Percentiles rank a stretch among this genome's conserved stretches.
These are phyloP conservation scores for Monilinia aucupariae DNA, from an alignment of 2,329 filamentous ascomycete species.

Conservation along the genomic window DNA sequence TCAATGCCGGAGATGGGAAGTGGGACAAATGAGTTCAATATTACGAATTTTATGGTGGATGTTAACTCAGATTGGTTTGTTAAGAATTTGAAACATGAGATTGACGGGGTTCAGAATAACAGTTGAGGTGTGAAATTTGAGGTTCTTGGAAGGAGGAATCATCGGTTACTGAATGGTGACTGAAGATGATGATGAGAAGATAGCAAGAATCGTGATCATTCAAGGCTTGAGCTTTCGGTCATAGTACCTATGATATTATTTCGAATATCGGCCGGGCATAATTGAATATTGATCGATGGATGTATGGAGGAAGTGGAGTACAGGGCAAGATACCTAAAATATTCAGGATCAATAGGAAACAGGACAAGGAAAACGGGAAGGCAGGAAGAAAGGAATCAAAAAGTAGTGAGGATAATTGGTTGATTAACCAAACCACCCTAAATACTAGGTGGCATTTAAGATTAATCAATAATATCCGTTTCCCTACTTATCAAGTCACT, in stretches of 20 bases:
- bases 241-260: neutral
- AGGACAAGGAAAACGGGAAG: too few species aligned
- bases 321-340: neutral
- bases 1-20: slow-evolving; percentile 32
- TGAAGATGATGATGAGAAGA: neutral
- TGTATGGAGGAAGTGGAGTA: neutral
- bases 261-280: neutral
- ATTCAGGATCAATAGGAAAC: neutral
- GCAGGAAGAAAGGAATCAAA: too few species aligned
- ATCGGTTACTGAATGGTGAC: neutral
- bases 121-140: neutral
- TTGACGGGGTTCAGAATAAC: slow-evolving; percentile 8
- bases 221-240: neutral
- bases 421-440: too few species aligned
- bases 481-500: too few species aligned
- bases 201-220: neutral
- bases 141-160: too few species aligned
- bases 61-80: slow-evolving; percentile 71
- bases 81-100: slow-evolving; percentile 40
- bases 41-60: slow-evolving; percentile 72
- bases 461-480: neutral
- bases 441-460: too few species aligned
- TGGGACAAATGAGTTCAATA: slow-evolving; percentile 59
- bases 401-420: too few species aligned
- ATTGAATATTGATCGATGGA: neutral